Evolutionary conservation across 2,329 filamentous ascomycete species (phyloP), one percentile per base, ranked within the genome.

Genomic region (Ceratocystis variospora): DNA sequence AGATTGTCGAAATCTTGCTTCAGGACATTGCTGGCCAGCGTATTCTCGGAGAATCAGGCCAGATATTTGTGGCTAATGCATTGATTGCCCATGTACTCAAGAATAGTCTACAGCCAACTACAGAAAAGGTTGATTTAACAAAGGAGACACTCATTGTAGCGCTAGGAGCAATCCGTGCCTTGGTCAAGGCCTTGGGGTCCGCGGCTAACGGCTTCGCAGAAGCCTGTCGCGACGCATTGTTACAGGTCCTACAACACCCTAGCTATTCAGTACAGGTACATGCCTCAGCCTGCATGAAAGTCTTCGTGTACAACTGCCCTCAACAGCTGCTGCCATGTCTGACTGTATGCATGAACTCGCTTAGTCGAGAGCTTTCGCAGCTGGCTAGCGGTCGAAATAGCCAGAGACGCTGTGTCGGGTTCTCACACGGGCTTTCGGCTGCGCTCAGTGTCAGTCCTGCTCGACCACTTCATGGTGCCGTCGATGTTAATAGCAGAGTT

Each of bases 251-350:
- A 31, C 90, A 96, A 71, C 94, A 99, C 75, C 90, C 92, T 0
- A 96, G 90, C 75, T 97, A 97, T 75, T 94, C 91, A 3, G 94
- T 99, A 1, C 94, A 99, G 73, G 86, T 97, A 2, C 88, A 94
- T 71, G 87, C 90, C 1, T 90, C 94, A 3, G 84, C 89, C 68
- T 96, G 91, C 72, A 79, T 97, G 71, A 90, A 93, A 71, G 85
- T 83, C 0, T 94, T 97, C 72, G 89, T 96, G 0, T 80, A 96
- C 55, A 91, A 91, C 15, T 96, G 91, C 71, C 94, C 94, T 3
- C 89, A 96, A 70, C 93, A 97, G 73, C 83, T 99, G 5, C 79
- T 97, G 4, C 89, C 90, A 2, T 94, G 91, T 69, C 85, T 97
- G 19, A 96, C 93, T 0, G 89, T 97, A 59, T 97, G 92, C 75